These are phyloP conservation scores for Flaveria sonorensis DNA, from an alignment of 129 eudicot species.

Conservation along the genomic window DNA sequence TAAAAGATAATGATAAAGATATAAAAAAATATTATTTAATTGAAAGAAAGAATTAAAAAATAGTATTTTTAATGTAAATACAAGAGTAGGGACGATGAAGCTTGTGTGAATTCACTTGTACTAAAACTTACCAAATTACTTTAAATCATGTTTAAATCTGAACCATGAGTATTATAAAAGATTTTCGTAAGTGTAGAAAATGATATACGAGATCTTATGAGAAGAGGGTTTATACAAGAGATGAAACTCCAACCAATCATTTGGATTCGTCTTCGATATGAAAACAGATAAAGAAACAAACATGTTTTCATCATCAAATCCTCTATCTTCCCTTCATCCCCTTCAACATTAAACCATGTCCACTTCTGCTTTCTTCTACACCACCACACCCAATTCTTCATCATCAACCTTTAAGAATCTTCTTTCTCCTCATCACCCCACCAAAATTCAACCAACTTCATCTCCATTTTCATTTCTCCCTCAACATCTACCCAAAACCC, in stretches of 20 bases:
- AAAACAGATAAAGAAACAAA: conserved; percentile 22
- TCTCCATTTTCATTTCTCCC: conserved; percentile 41
- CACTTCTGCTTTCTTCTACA: conserved; percentile 42
- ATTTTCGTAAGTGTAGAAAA: neutral
- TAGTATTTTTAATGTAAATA: no score
- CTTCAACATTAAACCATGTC: conserved; percentile 49
- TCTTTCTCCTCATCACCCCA: conserved; percentile 38
- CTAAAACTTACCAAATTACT: no score
- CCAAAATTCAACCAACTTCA: conserved; percentile 57
- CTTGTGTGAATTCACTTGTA: no score
- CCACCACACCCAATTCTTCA: conserved; percentile 48
- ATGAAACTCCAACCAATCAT: conserved; percentile 37
- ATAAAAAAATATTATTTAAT: no score
- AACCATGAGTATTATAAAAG: no score
- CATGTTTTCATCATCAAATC: conserved; percentile 21
- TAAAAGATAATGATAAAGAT: no score
- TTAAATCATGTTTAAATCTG: no score
- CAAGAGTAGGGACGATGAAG: no score
- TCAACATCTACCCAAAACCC: conserved; percentile 31
- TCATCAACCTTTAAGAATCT: conserved; percentile 45
- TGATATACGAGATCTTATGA: neutral
- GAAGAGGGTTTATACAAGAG: neutral
- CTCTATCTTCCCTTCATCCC: neutral
- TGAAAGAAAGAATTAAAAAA: no score
- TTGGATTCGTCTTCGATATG: conserved; percentile 32